These are phyloP conservation scores for Ochetophila trinervis DNA, from an alignment of 306 rosid genomes.

Conservation along the genomic window DNA sequence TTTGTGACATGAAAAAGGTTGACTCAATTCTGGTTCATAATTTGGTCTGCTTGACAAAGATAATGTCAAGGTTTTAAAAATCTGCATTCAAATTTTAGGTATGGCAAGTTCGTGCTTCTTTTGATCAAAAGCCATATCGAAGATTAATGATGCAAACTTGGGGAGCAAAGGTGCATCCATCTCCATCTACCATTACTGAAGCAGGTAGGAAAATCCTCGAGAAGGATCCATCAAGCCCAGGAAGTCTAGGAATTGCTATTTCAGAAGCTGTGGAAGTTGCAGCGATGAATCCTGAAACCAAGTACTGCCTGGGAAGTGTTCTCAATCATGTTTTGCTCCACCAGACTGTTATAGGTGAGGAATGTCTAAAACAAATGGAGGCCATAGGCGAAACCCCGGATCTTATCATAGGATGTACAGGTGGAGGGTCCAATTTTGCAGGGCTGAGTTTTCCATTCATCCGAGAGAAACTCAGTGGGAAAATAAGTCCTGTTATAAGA, in stretches of 20 bases:
- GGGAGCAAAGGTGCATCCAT: constrained; percentile 95
- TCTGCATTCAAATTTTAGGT: constrained; percentile 40
- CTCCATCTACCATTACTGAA: constrained; percentile 76
- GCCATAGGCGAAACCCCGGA: constrained; percentile 89
- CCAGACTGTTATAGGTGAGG: constrained; percentile 91
- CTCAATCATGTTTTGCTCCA: constrained; percentile 91
- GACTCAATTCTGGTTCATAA: background rate
- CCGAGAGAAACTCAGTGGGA: constrained; percentile 71
- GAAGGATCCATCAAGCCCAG: constrained; percentile 73
- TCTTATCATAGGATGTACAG: constrained; percentile 84
- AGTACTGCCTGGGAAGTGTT: constrained; percentile 90
- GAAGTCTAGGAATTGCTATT: constrained; percentile 94
- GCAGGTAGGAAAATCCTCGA: constrained; percentile 63
- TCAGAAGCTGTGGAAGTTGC: constrained; percentile 95
- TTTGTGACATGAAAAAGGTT: background rate
- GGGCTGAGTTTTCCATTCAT: constrained; percentile 91
- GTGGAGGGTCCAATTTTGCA: constrained; percentile 95
- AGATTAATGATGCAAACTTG: constrained; percentile 95
- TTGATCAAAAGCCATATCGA: constrained; percentile 81
- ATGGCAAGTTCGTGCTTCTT: constrained; percentile 97
- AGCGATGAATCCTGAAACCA: constrained; percentile 61
- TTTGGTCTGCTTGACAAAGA: background rate
- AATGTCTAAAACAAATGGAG: constrained; percentile 87
- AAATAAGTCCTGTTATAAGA: constrained; percentile 73
- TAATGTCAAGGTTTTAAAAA: background rate